Percentiles rank a stretch among this genome's conserved stretches.
Conservation (phyloP, 164 flowering plant genomes). For the Akebia trifoliata region DNA sequence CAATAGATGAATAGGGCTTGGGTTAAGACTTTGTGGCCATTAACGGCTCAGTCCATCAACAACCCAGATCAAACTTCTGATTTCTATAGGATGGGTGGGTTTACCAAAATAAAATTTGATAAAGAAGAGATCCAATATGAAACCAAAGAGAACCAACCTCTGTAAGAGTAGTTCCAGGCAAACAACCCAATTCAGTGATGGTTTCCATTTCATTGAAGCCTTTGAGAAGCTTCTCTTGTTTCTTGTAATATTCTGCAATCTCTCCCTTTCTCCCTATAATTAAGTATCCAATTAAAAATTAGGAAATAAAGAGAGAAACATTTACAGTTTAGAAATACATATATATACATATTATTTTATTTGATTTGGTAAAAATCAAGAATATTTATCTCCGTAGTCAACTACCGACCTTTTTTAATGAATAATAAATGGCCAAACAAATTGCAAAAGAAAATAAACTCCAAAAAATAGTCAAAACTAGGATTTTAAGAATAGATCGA, state of each 20-base stretch:
- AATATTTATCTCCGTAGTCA: too few species aligned
- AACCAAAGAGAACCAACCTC: slow-evolving; percentile 42
- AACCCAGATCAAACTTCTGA: too few species aligned
- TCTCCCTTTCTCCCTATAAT: slow-evolving; percentile 45
- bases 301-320: not conserved
- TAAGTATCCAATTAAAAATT: not conserved
- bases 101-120: not conserved
- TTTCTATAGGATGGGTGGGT: too few species aligned
- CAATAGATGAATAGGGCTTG: too few species aligned
- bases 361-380: too few species aligned
- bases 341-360: not conserved
- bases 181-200: slow-evolving; percentile 41
- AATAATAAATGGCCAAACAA: too few species aligned
- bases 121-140: not conserved
- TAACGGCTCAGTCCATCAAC: too few species aligned
- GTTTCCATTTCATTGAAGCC: slow-evolving; percentile 82
- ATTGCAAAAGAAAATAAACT: too few species aligned
- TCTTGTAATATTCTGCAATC: slow-evolving; percentile 73
- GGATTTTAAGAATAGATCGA: too few species aligned
- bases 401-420: too few species aligned
- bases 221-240: slow-evolving; percentile 73
- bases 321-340: not conserved
- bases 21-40: too few species aligned
- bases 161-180: slow-evolving; percentile 50
- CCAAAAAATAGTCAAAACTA: too few species aligned